Conservation (phyloP, 306 rosid genomes). For the Spatholobus suberectus region DNA sequence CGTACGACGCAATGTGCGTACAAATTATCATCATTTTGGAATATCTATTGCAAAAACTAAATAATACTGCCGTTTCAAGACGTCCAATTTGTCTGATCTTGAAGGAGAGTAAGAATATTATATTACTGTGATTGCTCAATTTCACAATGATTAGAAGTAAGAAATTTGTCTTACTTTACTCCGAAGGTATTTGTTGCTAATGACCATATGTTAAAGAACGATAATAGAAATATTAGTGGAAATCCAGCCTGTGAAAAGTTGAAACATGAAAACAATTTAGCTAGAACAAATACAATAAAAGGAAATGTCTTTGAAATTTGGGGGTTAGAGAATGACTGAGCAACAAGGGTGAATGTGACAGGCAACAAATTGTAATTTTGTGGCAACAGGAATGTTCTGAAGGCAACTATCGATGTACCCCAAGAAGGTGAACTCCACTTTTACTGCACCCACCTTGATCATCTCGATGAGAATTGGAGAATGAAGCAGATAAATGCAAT, state of each 20-base stretch:
- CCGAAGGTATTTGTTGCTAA: conserved; percentile 19
- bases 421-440: conserved; percentile 74
- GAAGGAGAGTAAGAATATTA: not conserved
- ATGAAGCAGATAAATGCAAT: conserved; percentile 87
- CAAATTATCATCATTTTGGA: not conserved
- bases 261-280: not conserved
- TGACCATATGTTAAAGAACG: conserved; percentile 18
- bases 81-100: not conserved
- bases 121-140: not conserved
- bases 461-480: conserved; percentile 84
- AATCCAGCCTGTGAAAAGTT: conserved; percentile 34
- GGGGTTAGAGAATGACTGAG: conserved; percentile 32
- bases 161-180: conserved; percentile 29
- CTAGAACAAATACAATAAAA: not conserved
- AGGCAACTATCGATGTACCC: conserved; percentile 84
- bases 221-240: conserved; percentile 29
- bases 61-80: conserved; percentile 11
- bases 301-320: not conserved
- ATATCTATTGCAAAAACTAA: conserved; percentile 12
- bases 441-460: conserved; percentile 83
- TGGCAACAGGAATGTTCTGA: conserved; percentile 73
- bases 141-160: not conserved
- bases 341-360: conserved; percentile 39
- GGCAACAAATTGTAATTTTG: conserved; percentile 30
- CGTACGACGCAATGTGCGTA: conserved; percentile 31